Conservation (phyloP, 2,329 filamentous ascomycete species). For the Beauveria scarabaeidicola region DNA sequence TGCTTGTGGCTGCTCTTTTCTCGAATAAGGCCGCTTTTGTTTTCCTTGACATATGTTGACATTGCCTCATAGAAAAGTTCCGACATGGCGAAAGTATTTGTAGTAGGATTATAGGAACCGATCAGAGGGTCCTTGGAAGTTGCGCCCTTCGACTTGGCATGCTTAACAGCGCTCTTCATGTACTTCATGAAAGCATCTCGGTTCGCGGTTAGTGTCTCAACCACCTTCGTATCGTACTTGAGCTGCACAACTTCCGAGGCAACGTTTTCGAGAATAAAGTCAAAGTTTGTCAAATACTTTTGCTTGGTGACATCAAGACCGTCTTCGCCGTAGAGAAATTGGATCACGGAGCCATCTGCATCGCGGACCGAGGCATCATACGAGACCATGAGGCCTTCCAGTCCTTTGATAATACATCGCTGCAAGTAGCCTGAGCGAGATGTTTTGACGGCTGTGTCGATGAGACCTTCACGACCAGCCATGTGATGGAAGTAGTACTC, state of each 20-base stretch:
- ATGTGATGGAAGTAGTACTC: conserved; percentile 99
- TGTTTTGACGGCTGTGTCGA: conserved; percentile 98
- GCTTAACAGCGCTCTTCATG: conserved; percentile 75
- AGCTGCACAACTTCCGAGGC: conserved; percentile 71
- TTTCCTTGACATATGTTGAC: conserved; percentile 69
- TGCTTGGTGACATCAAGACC: conserved; percentile 91
- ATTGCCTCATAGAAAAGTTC: conserved; percentile 72
- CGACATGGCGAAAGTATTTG: conserved; percentile 76
- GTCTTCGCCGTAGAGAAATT: conserved; percentile 96
- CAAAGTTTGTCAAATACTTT: conserved; percentile 82
- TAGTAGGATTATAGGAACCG: conserved; percentile 64
- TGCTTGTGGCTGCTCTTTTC: conserved; percentile 33
- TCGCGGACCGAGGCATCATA: conserved; percentile 95
- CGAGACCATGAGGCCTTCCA: conserved; percentile 86
- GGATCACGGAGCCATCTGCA: conserved; percentile 83
- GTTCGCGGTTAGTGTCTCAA: conserved; percentile 38
- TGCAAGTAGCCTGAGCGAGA: conserved; percentile 95
- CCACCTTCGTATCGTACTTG: conserved; percentile 49
- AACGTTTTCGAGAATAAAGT: conserved; percentile 82
- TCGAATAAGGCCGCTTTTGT: conserved; percentile 52
- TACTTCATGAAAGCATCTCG: conserved; percentile 60
- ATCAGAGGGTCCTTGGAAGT: conserved; percentile 68
- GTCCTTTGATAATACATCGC: conserved; percentile 94
- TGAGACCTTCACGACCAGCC: conserved; percentile 95
- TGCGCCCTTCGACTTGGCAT: conserved; percentile 46